Percentiles rank a stretch among this genome's conserved stretches.
Evolutionary conservation across 495 filamentous ascomycete species (phyloP).

Genomic region (Penicillium verhagenii): DNA sequence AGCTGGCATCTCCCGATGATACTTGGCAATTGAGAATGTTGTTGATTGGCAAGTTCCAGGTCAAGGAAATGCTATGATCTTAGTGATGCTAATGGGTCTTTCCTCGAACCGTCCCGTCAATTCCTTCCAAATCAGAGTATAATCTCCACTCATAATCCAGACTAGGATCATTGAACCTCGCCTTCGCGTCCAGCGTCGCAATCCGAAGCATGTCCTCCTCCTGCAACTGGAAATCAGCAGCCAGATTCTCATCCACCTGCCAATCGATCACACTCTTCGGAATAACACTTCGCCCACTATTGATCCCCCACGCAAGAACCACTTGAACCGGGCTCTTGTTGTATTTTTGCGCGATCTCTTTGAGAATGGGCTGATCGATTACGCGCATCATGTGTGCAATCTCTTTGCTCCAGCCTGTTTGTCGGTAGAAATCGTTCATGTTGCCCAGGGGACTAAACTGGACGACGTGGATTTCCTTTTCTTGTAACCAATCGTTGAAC

Average conservation of each 20-base stretch:
- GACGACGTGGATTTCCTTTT: slow-evolving; percentile 56
- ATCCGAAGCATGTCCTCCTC: slow-evolving; percentile 48
- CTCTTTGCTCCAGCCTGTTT: slow-evolving; percentile 33
- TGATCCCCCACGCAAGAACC: slow-evolving; percentile 61
- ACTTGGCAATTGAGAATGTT: too few relatives aligned
- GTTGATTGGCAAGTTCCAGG: too few relatives aligned
- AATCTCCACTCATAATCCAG: slow-evolving; percentile 53
- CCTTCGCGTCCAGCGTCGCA: slow-evolving; percentile 48
- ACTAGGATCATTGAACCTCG: slow-evolving; percentile 57
- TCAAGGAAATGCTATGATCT: too few relatives aligned
- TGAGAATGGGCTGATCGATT: slow-evolving; percentile 58
- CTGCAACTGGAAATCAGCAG: slow-evolving; percentile 54
- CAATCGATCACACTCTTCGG: slow-evolving; percentile 56
- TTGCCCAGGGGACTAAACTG: slow-evolving; percentile 69
- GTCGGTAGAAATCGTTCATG: slow-evolving; percentile 60
- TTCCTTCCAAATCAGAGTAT: slow-evolving; percentile 59
- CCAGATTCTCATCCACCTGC: slow-evolving; percentile 54
- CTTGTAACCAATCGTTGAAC: slow-evolving; percentile 51
- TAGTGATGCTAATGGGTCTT: not conserved
- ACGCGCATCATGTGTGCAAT: slow-evolving; percentile 21
- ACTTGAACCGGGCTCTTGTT: slow-evolving; percentile 59
- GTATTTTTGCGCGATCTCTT: slow-evolving; percentile 60
- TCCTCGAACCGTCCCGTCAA: slow-evolving; percentile 11
- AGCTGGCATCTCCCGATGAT: too few relatives aligned
- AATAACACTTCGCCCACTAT: slow-evolving; percentile 57